Evolutionary conservation across 1,284 basidiomycete species (phyloP).

Genomic region (Heterobasidion irregulare): DNA sequence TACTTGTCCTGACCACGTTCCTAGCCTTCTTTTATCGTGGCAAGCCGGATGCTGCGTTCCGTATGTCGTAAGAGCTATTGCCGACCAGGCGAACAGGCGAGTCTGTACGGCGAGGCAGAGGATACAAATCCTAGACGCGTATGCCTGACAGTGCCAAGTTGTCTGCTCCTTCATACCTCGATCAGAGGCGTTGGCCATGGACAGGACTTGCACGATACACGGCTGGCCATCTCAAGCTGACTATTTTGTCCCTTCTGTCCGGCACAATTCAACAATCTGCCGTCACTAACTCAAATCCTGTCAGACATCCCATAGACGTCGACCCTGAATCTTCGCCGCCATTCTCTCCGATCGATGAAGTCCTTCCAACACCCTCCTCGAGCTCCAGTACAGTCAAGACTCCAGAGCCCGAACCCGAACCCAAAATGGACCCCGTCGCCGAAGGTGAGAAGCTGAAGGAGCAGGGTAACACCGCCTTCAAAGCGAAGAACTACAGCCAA

Average conservation of each 20-base stretch:
- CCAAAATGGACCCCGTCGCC: conserved; percentile 14
- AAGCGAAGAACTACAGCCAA: conserved; percentile 53
- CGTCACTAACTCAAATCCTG: background rate
- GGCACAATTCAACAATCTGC: background rate
- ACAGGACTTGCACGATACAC: no score
- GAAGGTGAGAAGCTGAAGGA: conserved; percentile 62
- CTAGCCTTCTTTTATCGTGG: background rate
- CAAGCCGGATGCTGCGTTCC: background rate
- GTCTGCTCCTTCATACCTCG: background rate
- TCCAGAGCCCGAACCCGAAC: background rate
- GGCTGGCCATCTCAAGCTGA: no score
- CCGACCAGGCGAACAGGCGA: background rate
- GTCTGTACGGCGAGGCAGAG: background rate
- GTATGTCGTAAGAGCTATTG: conserved; percentile 1
- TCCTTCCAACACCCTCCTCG: background rate
- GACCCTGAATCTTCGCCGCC: background rate
- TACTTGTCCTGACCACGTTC: background rate
- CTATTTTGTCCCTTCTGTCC: no score
- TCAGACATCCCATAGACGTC: background rate
- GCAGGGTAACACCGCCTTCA: conserved; percentile 69
- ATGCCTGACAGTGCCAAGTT: background rate
- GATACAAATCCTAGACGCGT: background rate
- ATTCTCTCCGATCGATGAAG: background rate
- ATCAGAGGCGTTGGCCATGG: no score
- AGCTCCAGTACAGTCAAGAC: background rate